Percentiles rank a stretch among this genome's conserved stretches.
phyloP scores from a whole-genome alignment of 2,329 filamentous ascomycete genomes.

The Orbilia blumenaviensis region DNA sequence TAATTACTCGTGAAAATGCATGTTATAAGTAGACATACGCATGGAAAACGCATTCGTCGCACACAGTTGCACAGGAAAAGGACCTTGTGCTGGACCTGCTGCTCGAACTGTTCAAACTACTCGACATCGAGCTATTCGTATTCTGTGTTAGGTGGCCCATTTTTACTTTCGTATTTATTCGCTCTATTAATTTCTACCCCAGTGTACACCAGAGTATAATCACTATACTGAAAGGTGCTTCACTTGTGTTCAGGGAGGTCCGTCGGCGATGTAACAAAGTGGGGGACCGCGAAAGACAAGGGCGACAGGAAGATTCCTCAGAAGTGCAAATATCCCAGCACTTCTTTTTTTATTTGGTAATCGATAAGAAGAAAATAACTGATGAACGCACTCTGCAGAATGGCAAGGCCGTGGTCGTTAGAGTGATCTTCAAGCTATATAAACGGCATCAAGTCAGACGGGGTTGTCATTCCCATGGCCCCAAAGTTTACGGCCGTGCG shows the following conservation, averaged over 20 bases:
- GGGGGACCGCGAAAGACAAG: slow-evolving; percentile 1
- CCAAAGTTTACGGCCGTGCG: slow-evolving; percentile 6
- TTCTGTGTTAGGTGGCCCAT: slow-evolving; percentile 53
- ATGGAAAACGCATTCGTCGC: slow-evolving; percentile 51
- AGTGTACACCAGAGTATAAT: not conserved
- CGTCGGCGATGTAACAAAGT: not conserved
- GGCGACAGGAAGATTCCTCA: not conserved
- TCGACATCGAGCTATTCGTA: slow-evolving; percentile 50
- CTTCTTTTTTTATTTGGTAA: no score
- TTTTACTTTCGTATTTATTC: slow-evolving; percentile 8
- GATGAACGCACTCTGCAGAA: slow-evolving; percentile 52
- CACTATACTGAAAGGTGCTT: not conserved
- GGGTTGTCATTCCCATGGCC: not conserved
- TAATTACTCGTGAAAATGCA: not conserved
- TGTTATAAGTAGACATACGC: slow-evolving; percentile 31
- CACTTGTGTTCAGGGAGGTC: not conserved
- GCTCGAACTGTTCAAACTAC: slow-evolving; percentile 46
- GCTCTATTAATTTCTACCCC: slow-evolving; percentile 6
- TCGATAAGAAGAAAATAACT: slow-evolving; percentile 48
- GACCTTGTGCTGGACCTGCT: slow-evolving; percentile 49
- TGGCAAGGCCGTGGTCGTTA: slow-evolving; percentile 36
- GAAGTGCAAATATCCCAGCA: slow-evolving; percentile 22
- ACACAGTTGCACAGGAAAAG: slow-evolving; percentile 47
- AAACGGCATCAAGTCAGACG: slow-evolving; percentile 28
- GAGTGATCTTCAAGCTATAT: slow-evolving; percentile 40